Evolutionary conservation across 1,284 basidiomycete species (phyloP).

Genomic region (Heterobasidion parviporum): DNA sequence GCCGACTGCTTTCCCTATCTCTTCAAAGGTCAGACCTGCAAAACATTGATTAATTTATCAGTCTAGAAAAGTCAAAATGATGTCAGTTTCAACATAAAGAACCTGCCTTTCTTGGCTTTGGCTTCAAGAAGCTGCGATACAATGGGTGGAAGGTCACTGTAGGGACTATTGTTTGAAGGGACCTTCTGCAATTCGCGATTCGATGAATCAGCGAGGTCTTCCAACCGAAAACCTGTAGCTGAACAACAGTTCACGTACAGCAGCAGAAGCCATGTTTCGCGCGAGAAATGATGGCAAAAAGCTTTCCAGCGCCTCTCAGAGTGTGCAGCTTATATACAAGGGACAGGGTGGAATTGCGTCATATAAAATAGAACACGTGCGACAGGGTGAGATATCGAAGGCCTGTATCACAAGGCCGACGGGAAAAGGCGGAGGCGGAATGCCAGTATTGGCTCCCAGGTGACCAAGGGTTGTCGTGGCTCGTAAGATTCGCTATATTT

Average conservation of each 20-base stretch:
- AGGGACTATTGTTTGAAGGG: neutral
- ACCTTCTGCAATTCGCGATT: neutral
- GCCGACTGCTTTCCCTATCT: conserved; percentile 61
- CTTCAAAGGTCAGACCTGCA: conserved; percentile 63
- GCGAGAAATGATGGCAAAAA: neutral
- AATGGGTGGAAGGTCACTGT: conserved; percentile 42
- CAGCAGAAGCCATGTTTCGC: neutral
- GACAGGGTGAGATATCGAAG: too few species aligned
- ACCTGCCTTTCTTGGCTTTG: conserved; percentile 57
- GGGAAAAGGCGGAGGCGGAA: too few species aligned
- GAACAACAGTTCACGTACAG: neutral
- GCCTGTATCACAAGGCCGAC: too few species aligned
- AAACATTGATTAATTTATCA: neutral
- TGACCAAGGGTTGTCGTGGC: too few species aligned
- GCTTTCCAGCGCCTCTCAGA: neutral
- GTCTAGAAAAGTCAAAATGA: neutral
- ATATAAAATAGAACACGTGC: too few species aligned
- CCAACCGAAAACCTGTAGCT: neutral
- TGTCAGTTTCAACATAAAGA: neutral
- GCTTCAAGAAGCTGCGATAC: conserved; percentile 50
- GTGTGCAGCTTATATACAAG: neutral
- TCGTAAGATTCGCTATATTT: too few species aligned
- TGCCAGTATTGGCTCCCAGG: too few species aligned
- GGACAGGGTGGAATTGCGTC: neutral
- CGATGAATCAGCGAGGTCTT: neutral